phyloP scores from a whole-genome alignment of 768 basidiomycete genomes.

The Lentinula guzmanii region DNA sequence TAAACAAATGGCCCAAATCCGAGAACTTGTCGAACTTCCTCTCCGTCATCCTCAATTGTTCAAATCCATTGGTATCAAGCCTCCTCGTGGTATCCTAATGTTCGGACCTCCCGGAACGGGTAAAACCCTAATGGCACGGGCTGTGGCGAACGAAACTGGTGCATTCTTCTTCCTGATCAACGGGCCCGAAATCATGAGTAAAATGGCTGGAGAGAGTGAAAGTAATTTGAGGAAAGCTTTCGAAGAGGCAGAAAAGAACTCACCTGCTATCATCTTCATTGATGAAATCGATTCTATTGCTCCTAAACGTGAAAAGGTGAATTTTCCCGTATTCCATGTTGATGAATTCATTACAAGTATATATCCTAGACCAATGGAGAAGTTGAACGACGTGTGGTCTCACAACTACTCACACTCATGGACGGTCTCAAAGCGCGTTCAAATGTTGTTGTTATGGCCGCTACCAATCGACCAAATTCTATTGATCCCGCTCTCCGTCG shows the following conservation, averaged over 20 bases:
- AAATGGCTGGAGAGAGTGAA: slow-evolving; percentile 99
- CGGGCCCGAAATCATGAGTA: slow-evolving; percentile 99
- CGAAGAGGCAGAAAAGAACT: slow-evolving; percentile 99
- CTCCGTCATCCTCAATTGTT: slow-evolving; percentile 98
- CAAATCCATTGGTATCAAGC: slow-evolving; percentile 99
- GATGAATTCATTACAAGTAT: background rate
- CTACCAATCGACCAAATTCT: slow-evolving; percentile 97
- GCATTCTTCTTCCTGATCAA: slow-evolving; percentile 99
- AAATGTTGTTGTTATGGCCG: slow-evolving; percentile 99
- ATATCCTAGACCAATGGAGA: slow-evolving; percentile 86
- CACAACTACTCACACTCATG: slow-evolving; percentile 97
- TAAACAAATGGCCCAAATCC: slow-evolving; percentile 99
- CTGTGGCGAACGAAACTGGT: slow-evolving; percentile 98
- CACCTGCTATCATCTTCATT: slow-evolving; percentile 99
- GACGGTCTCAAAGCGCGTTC: slow-evolving; percentile 98
- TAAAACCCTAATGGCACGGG: slow-evolving; percentile 99
- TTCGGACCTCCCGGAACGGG: slow-evolving; percentile 98
- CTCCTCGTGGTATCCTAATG: slow-evolving; percentile 97
- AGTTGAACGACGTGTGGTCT: slow-evolving; percentile 98
- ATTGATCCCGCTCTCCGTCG: slow-evolving; percentile 98
- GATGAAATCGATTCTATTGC: slow-evolving; percentile 99
- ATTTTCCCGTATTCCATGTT: slow-evolving; percentile 9
- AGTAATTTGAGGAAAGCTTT: slow-evolving; percentile 97
- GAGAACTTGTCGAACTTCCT: slow-evolving; percentile 97
- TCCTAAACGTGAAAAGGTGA: slow-evolving; percentile 97